phyloP scores from a whole-genome alignment of 345 rosid species.

The Lumnitzera littorea region DNA sequence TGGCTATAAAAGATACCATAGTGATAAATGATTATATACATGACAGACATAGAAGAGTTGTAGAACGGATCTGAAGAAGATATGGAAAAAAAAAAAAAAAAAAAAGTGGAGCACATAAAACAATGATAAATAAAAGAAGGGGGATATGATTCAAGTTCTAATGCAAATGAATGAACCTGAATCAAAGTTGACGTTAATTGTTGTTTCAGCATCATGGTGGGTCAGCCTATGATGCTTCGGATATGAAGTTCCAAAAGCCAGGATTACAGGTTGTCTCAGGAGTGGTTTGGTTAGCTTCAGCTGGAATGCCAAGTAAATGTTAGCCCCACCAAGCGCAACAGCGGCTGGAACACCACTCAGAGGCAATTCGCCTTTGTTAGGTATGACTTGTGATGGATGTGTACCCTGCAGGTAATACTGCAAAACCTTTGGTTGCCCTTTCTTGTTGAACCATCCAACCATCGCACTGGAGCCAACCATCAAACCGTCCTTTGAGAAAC shows the following conservation, averaged over 20 bases:
- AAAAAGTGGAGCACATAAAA: too few species aligned
- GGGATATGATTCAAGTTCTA: background rate
- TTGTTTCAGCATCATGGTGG: conserved; percentile 62
- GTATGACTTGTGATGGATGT: conserved; percentile 45
- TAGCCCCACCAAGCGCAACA: conserved; percentile 64
- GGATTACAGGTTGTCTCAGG: conserved; percentile 46
- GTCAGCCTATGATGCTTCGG: conserved; percentile 47
- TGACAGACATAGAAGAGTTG: too few species aligned
- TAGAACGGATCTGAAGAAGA: too few species aligned
- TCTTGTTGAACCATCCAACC: conserved; percentile 76
- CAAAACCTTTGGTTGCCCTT: conserved; percentile 67
- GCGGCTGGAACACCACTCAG: conserved; percentile 61
- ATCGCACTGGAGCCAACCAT: conserved; percentile 91
- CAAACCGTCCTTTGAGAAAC: conserved; percentile 79
- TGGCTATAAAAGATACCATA: too few species aligned
- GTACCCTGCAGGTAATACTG: conserved; percentile 75
- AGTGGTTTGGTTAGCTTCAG: conserved; percentile 45
- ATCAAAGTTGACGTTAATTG: conserved; percentile 60
- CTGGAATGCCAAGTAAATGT: conserved; percentile 75
- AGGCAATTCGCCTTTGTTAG: conserved; percentile 68
- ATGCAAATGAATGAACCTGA: conserved; percentile 30
- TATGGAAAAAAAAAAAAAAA: too few species aligned
- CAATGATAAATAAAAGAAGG: background rate
- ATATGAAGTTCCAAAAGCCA: conserved; percentile 57
- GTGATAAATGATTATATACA: too few species aligned